phyloP scores from a whole-genome alignment of 805 yeast species.

The Cyberlindnera veronae region DNA sequence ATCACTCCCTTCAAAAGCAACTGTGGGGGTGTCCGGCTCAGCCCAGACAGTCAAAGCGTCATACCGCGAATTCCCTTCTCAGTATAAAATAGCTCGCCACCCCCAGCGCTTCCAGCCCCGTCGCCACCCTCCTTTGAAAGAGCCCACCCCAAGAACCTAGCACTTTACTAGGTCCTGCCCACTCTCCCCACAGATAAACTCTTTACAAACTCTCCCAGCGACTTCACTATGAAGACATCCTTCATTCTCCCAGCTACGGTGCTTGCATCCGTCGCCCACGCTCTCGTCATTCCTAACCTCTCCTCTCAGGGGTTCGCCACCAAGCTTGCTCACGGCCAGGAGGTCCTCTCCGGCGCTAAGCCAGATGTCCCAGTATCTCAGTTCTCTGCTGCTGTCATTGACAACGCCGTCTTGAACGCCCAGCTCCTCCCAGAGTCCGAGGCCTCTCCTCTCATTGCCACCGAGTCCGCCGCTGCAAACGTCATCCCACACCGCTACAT shows the following conservation, averaged over 20 bases:
- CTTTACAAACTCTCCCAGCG: too few species aligned
- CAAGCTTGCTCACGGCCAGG: constrained; percentile 11
- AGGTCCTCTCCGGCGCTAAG: constrained; percentile 5
- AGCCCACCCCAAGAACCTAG: too few species aligned
- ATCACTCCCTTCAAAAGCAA: too few species aligned
- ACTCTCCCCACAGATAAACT: too few species aligned
- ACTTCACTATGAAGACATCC: constrained; percentile 17
- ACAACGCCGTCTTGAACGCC: constrained; percentile 13
- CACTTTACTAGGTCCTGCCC: too few species aligned
- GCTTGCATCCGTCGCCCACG: constrained; percentile 39
- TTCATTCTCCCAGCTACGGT: constrained; percentile 33
- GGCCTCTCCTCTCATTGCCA: constrained; percentile 44
- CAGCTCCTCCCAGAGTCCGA: constrained; percentile 17
- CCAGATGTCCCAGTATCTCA: constrained; percentile 1
- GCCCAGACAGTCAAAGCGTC: too few species aligned
- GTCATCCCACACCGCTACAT: constrained; percentile 76
- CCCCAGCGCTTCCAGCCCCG: too few species aligned
- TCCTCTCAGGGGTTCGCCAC: constrained; percentile 35
- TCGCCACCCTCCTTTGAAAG: too few species aligned
- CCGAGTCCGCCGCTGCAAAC: constrained; percentile 41
- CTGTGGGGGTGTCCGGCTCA: too few species aligned
- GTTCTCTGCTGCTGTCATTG: constrained; percentile 19
- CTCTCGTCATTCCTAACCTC: constrained; percentile 62
- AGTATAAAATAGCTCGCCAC: too few species aligned
- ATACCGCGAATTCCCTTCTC: too few species aligned